Evolutionary conservation across 139 green algal genomes (phyloP), one percentile per base, ranked within the genome.

Genomic region (Deuterostichococcus epilithicus): DNA sequence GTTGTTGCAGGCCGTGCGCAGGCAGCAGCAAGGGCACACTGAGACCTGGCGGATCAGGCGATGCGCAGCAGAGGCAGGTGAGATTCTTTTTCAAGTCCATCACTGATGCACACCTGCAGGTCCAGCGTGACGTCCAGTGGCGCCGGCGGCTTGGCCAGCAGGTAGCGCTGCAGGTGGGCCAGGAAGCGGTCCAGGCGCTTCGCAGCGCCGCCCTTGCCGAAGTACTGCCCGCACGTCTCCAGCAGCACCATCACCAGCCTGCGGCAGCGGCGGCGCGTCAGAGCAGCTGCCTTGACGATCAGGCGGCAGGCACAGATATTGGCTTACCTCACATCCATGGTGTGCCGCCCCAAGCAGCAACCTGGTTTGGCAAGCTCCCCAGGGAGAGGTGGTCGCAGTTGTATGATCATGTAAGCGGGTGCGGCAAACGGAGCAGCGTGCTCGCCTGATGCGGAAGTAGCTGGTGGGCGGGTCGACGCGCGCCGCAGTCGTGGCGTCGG

Each of bases 121-220:
- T 98, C 95, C 73, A 94, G 94, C 33, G 97, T 88, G 2, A 98
- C 83, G 67, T 98, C 95, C 75, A 98, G 83, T 0, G 94, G 91
- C 58, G 97, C 73, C 1, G 82, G 74, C 18, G 85, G 78, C 80
- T 98, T 98, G 73, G 85, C 85, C 66, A 96, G 79, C 25, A 95
- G 33, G 80, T 98, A 98, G 20, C 90, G 85, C 80, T 91, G 93
- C 76, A 98, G 92, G 88, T 92, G 96, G 34, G 89, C 82, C 37
- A 98, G 83, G 81, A 97, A 98, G n/a, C 87, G 75, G 87, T 98
- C 92, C 33, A 98, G 81, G 22, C 86, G 87, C 18, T 75, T 76
- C 26, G 80, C 75, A 0, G 89, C 88, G 13, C 80, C 76, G 22
- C 92, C 91, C 52, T 90, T 88, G 52, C 78, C 82, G 77, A 97